Evolutionary conservation across 2,329 filamentous ascomycete species (phyloP).

Genomic region (Aspergillus cejpii): DNA sequence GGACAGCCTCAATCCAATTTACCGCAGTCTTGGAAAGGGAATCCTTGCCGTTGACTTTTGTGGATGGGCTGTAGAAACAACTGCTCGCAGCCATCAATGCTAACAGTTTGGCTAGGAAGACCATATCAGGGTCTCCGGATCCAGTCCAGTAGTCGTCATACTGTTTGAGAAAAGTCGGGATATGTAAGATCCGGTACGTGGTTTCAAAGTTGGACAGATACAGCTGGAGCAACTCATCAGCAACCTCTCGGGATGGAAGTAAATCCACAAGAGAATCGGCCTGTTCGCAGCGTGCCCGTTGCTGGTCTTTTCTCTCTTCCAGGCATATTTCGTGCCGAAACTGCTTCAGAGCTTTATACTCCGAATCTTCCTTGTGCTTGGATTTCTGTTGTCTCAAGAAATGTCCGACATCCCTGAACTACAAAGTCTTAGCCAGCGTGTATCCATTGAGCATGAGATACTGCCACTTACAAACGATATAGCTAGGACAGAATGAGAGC

Average conservation of each 20-base stretch:
- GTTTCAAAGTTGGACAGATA: constrained; percentile 55
- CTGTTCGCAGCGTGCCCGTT: constrained; percentile 26
- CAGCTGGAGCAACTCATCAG: constrained; percentile 47
- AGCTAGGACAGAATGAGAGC: constrained; percentile 27
- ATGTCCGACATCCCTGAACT: constrained; percentile 27
- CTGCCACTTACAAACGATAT: constrained; percentile 27
- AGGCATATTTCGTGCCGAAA: constrained; percentile 27
- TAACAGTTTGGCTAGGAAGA: constrained; percentile 44
- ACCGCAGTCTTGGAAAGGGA: constrained; percentile 46
- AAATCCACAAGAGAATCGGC: constrained; percentile 28
- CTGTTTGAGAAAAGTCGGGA: constrained; percentile 51
- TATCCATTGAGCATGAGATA: neutral
- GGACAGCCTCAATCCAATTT: constrained; percentile 34
- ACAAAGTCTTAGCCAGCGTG: neutral
- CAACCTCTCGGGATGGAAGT: constrained; percentile 43
- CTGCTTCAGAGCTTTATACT: constrained; percentile 24
- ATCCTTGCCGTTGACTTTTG: constrained; percentile 17
- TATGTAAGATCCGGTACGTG: constrained; percentile 52
- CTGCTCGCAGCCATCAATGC: constrained; percentile 39
- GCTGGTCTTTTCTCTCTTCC: constrained; percentile 25
- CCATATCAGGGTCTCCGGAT: constrained; percentile 34
- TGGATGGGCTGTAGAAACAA: constrained; percentile 35
- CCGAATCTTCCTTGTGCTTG: constrained; percentile 18
- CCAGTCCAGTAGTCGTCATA: constrained; percentile 52
- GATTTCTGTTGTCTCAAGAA: constrained; percentile 21